phyloP scores from a whole-genome alignment of 169 alveolate genomes.

The Plasmodium knowlesi region DNA sequence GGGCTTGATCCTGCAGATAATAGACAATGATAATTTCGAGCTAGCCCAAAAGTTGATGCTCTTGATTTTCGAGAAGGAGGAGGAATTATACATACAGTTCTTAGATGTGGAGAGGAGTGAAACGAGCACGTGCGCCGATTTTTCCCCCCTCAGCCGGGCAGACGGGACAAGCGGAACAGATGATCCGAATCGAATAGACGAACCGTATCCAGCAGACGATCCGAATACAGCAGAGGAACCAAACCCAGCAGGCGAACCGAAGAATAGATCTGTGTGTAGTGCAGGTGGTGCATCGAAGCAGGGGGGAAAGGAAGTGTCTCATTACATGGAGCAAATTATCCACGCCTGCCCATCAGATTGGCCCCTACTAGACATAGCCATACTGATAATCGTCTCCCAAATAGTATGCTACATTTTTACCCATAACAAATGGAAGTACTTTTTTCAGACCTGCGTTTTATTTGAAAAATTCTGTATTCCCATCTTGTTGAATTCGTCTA shows the following conservation, averaged over 20 bases:
- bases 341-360: conserved; percentile 44
- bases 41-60: conserved; percentile 62
- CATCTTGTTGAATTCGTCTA: conserved; percentile 64
- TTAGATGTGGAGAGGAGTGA: conserved; percentile 10
- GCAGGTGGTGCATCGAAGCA: neutral
- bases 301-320: neutral
- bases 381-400: conserved; percentile 49
- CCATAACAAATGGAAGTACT: conserved; percentile 17
- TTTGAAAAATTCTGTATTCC: conserved; percentile 61
- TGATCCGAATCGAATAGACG: neutral
- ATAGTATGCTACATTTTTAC: conserved; percentile 58
- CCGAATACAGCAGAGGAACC: too few relatives aligned
- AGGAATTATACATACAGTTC: conserved; percentile 20
- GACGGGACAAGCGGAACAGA: neutral
- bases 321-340: conserved; percentile 45
- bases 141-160: neutral
- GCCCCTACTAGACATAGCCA: conserved; percentile 65
- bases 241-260: too few relatives aligned
- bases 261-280: neutral
- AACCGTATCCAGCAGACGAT: too few relatives aligned
- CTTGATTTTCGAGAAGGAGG: conserved; percentile 56
- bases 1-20: conserved; percentile 29
- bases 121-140: neutral
- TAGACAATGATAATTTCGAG: conserved; percentile 41
- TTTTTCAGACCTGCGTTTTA: conserved; percentile 10